Base-by-base conservation (phyloP, 768 basidiomycete genomes). In the Russula compacta region DNA sequence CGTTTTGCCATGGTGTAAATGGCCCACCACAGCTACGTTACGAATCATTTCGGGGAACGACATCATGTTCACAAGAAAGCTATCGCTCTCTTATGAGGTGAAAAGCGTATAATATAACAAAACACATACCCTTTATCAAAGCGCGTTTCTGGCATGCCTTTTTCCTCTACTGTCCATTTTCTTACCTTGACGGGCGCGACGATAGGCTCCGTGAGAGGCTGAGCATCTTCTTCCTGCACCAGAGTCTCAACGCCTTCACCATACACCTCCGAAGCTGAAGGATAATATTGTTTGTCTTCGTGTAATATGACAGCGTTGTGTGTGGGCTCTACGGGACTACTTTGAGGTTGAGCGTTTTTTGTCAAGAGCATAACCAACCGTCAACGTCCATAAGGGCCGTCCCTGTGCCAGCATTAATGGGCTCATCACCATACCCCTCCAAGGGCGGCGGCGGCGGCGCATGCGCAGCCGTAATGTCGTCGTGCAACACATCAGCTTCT, bases 231-330 rank as follows among this genome's bases (percentile, higher is more conserved):
- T 73, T 99, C 97, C 71, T 98, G 97, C 2, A 99, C 97, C 66
- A 98, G 74, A 1, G 97, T 89, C 75, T 98, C 95, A 35, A 99
- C 97, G 60, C 86, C 97, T 42, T 83, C 78, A 2, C 97, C 97
- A 72, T 99, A 99, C 1, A 95, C 84, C 17, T 98, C 93, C 58
- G 78, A 79, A 1, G 97, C 95, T 14, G 89, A 88, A 14, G 93
- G 91, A 71, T 99, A 99, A 73, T 99, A 98, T 73, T 93, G 90
- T 74, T 99, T 99, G 75, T 99, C 90, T 71, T 98, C 97, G 68
- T 98, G 95, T 48, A 98, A 78, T 47, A 98, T 73, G 19, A 93
- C 87, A 52, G 90, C 90, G 62, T 86, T 90, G 66, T 89, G 87
- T 36, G 79, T 73, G 44, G 90, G 88, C 67, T 87, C 91, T 90